Percentiles rank a stretch among this genome's conserved stretches.
phyloP scores from a whole-genome alignment of 2,329 filamentous ascomycete genomes.

The Ophiostoma sp. region DNA sequence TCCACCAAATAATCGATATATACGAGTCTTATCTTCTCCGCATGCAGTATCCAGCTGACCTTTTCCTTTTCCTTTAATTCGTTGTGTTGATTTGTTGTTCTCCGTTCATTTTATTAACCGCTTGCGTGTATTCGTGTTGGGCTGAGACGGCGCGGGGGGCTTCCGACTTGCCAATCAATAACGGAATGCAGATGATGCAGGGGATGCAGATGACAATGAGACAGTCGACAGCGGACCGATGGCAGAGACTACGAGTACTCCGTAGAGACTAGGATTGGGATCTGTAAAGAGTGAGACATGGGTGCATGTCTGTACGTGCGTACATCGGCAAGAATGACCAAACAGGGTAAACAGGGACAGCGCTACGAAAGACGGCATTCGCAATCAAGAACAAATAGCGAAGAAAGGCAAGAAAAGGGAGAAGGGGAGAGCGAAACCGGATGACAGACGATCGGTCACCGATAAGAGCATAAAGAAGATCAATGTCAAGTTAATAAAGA shows the following conservation, averaged over 20 bases:
- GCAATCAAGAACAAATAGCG: background rate
- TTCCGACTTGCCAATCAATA: background rate
- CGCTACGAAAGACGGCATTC: background rate
- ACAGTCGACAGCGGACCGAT: background rate
- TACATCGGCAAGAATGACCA: background rate
- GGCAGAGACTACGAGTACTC: background rate
- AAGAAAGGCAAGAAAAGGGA: background rate
- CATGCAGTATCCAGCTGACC: background rate
- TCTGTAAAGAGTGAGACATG: background rate
- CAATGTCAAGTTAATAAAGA: background rate
- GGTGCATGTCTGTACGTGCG: background rate
- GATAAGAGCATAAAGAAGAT: background rate
- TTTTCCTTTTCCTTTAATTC: background rate
- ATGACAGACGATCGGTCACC: background rate
- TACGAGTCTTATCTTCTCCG: background rate
- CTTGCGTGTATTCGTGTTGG: background rate
- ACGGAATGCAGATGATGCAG: background rate
- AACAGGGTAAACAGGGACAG: background rate
- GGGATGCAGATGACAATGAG: background rate
- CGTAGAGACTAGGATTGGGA: background rate
- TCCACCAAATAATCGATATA: background rate
- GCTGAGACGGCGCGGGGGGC: background rate
- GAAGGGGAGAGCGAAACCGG: background rate
- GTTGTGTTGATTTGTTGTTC: background rate
- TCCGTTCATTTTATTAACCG: background rate